These are phyloP conservation scores for Parastagonospora nodorum DNA, from an alignment of 2,329 filamentous ascomycete genomes.

Conservation along the genomic window DNA sequence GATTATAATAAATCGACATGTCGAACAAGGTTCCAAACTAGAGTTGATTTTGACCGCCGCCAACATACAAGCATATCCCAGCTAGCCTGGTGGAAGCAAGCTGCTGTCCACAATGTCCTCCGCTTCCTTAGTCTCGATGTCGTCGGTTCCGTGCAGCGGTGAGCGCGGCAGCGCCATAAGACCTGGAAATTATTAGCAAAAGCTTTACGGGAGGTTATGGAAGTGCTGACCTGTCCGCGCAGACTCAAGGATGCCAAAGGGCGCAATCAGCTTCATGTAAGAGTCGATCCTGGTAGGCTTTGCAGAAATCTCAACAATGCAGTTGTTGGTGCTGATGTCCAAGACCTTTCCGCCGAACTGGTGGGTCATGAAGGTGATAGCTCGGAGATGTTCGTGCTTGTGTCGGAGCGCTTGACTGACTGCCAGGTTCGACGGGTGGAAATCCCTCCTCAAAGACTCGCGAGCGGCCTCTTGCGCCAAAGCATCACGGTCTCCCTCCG, in stretches of 20 bases:
- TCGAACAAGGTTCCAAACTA: neutral
- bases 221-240: conserved; percentile 74
- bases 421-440: conserved; percentile 86
- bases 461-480: conserved; percentile 44
- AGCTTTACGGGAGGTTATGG: neutral
- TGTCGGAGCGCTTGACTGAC: conserved; percentile 88
- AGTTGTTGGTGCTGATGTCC: conserved; percentile 98
- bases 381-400: conserved; percentile 96
- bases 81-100: conserved; percentile 86
- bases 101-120: conserved; percentile 94
- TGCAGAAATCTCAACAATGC: conserved; percentile 94
- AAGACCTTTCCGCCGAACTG: conserved; percentile 97
- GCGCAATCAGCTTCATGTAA: conserved; percentile 92
- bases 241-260: conserved; percentile 96
- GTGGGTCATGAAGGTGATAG: conserved; percentile 94
- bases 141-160: conserved; percentile 75
- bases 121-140: conserved; percentile 81
- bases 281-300: conserved; percentile 94
- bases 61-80: neutral
- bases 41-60: neutral
- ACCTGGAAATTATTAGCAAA: conserved; percentile 50
- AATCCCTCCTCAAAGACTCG: conserved; percentile 63
- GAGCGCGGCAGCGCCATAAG: conserved; percentile 96
- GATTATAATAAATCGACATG: neutral
- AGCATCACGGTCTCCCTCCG: conserved; percentile 38